Evolutionary conservation across 2,329 filamentous ascomycete species (phyloP).

Genomic region (Knufia fluminis): DNA sequence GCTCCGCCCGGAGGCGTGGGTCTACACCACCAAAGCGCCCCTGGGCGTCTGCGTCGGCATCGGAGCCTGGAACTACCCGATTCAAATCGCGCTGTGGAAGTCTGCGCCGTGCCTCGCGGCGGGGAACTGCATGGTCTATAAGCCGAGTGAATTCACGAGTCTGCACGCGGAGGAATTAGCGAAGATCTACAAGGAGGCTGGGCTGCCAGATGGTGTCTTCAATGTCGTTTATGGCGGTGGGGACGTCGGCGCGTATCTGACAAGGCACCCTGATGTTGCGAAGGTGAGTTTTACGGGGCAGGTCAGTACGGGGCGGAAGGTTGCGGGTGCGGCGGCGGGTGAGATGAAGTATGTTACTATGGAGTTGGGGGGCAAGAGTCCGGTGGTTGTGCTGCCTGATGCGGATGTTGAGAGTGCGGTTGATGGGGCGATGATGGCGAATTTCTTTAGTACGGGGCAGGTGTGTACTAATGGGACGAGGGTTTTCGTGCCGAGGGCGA

Average conservation of each 20-base stretch:
- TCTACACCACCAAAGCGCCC: conserved; percentile 73
- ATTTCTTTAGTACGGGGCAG: conserved; percentile 85
- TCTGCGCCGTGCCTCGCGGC: conserved; percentile 76
- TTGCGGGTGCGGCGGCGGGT: conserved; percentile 63
- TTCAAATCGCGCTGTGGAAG: conserved; percentile 87
- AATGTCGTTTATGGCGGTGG: conserved; percentile 77
- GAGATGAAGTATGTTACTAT: conserved; percentile 87
- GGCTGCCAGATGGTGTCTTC: conserved; percentile 73
- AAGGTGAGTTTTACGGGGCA: conserved; percentile 90
- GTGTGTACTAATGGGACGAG: conserved; percentile 89
- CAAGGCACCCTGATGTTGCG: conserved; percentile 60
- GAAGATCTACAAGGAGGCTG: conserved; percentile 67
- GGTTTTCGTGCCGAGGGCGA: conserved; percentile 63
- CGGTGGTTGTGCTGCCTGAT: conserved; percentile 70
- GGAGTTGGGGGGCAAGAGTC: conserved; percentile 84
- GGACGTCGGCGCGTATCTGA: conserved; percentile 66
- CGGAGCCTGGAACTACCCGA: conserved; percentile 86
- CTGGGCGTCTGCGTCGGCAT: conserved; percentile 79
- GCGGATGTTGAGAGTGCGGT: conserved; percentile 71
- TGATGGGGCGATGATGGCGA: conserved; percentile 84
- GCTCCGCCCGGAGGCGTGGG: conserved; percentile 65
- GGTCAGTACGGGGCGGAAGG: conserved; percentile 72
- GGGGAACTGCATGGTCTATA: conserved; percentile 85
- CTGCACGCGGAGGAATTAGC: conserved; percentile 71
- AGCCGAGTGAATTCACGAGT: conserved; percentile 78